A percentile compares a stretch with the other conserved stretches of the same genome.
Evolutionary conservation across 768 basidiomycete genomes (phyloP).

Genomic region (Pluteus cervinus): DNA sequence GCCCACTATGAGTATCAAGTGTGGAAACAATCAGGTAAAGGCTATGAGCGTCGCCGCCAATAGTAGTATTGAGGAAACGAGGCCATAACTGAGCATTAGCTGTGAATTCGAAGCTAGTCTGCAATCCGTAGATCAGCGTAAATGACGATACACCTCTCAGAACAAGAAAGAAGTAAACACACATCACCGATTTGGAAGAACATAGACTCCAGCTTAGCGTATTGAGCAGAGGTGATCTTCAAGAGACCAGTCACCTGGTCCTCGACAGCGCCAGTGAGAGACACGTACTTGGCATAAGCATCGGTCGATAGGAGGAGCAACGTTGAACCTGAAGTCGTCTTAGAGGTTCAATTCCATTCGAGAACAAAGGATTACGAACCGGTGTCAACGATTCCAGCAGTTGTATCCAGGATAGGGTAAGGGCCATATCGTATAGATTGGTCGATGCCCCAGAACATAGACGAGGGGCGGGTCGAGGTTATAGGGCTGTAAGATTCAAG

Average conservation of each 20-base stretch:
- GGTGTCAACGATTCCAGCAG: conserved; percentile 47
- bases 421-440: conserved; percentile 38
- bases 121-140: conserved; percentile 2
- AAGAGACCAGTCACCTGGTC: conserved; percentile 59
- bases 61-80: conserved; percentile 38
- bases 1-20: conserved; percentile 40
- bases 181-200: conserved; percentile 47
- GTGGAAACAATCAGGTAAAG: conserved; percentile 53
- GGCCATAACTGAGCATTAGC: conserved; percentile 66
- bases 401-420: conserved; percentile 25
- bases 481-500: conserved; percentile 33
- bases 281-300: conserved; percentile 49
- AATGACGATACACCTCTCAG: not conserved
- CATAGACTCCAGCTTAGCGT: conserved; percentile 40
- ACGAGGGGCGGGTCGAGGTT: conserved; percentile 36
- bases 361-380: too few relatives aligned
- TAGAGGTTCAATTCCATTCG: too few relatives aligned
- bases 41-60: conserved; percentile 43
- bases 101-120: conserved; percentile 46
- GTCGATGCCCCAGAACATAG: conserved; percentile 48
- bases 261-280: conserved; percentile 43
- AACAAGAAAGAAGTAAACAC: conserved; percentile 7
- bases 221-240: conserved; percentile 43
- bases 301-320: conserved; percentile 51
- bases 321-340: too few relatives aligned